Conservation (phyloP, 2,329 filamentous ascomycete species). For the Pyricularia grisea region DNA sequence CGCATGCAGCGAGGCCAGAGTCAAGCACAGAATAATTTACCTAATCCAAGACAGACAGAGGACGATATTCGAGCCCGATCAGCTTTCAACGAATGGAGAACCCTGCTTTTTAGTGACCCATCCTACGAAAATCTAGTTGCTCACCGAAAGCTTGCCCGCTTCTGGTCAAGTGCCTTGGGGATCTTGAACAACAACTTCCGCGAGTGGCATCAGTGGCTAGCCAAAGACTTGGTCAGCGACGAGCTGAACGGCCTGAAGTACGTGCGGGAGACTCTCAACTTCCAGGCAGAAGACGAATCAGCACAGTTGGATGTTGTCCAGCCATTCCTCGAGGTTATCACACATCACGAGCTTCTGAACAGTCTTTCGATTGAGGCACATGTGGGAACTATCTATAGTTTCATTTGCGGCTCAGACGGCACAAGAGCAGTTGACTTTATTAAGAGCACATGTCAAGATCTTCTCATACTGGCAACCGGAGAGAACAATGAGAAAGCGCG, state of each 20-base stretch:
- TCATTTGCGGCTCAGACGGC: conserved; percentile 22
- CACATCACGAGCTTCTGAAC: conserved; percentile 21
- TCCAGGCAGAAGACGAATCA: background rate
- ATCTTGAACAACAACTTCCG: background rate
- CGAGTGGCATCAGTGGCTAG: background rate
- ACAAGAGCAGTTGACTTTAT: conserved; percentile 20
- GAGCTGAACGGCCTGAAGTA: background rate
- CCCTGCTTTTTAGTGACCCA: background rate
- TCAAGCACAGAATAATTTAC: background rate
- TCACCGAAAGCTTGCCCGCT: background rate
- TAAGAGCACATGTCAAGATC: conserved; percentile 11
- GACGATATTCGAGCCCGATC: background rate
- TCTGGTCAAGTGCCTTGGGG: background rate
- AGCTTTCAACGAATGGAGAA: background rate
- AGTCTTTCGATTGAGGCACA: conserved; percentile 26
- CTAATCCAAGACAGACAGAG: background rate
- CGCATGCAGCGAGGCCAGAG: background rate
- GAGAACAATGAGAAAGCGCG: background rate
- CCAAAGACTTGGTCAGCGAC: background rate
- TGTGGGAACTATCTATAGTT: conserved; percentile 23
- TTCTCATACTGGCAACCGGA: background rate
- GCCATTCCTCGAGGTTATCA: conserved; percentile 23
- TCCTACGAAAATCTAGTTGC: background rate
- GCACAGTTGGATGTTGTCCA: conserved; percentile 8
- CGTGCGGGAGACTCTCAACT: background rate